Percentiles rank a stretch among this genome's conserved stretches.
phyloP scores from a whole-genome alignment of 1,139 yeast species.

The Hemisphaericaspora xylofermentans region DNA sequence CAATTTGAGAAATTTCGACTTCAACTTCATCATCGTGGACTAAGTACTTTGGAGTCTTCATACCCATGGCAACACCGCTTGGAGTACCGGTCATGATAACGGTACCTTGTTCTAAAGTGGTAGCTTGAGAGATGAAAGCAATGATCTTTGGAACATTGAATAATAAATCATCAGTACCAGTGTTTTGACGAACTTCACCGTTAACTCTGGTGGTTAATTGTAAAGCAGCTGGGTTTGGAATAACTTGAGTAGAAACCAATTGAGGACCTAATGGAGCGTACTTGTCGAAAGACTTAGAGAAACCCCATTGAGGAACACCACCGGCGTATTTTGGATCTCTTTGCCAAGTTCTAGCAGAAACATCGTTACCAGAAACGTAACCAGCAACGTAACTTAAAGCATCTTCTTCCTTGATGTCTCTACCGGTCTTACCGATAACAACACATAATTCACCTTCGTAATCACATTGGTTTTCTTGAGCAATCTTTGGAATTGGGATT shows the following conservation, averaged over 20 bases:
- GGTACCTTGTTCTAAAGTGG: constrained; percentile 50
- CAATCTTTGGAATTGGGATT: constrained; percentile 43
- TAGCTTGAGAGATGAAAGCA: constrained; percentile 50
- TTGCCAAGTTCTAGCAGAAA: constrained; percentile 56
- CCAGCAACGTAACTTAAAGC: constrained; percentile 52
- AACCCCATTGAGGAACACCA: constrained; percentile 52
- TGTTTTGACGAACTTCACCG: constrained; percentile 30
- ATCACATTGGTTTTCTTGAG: constrained; percentile 41
- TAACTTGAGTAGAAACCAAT: constrained; percentile 37
- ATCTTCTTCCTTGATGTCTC: constrained; percentile 38
- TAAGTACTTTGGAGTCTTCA: constrained; percentile 42
- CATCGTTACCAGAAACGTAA: constrained; percentile 54
- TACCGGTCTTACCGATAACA: constrained; percentile 51
- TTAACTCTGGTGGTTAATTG: constrained; percentile 39
- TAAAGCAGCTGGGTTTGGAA: constrained; percentile 34
- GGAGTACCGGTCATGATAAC: constrained; percentile 56
- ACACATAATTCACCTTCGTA: constrained; percentile 56
- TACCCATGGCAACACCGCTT: constrained; percentile 50
- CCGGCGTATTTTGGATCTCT: constrained; percentile 21
- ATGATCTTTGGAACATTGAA: constrained; percentile 46
- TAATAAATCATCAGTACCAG: constrained; percentile 47
- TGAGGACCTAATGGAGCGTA: constrained; percentile 57
- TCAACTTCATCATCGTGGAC: constrained; percentile 46
- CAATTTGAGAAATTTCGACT: constrained; percentile 42
- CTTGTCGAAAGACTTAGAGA: constrained; percentile 55